Percentiles rank a stretch among this genome's conserved stretches.
phyloP scores from a whole-genome alignment of 1,284 basidiomycete species.

The Sanguinoderma infundibulare region DNA sequence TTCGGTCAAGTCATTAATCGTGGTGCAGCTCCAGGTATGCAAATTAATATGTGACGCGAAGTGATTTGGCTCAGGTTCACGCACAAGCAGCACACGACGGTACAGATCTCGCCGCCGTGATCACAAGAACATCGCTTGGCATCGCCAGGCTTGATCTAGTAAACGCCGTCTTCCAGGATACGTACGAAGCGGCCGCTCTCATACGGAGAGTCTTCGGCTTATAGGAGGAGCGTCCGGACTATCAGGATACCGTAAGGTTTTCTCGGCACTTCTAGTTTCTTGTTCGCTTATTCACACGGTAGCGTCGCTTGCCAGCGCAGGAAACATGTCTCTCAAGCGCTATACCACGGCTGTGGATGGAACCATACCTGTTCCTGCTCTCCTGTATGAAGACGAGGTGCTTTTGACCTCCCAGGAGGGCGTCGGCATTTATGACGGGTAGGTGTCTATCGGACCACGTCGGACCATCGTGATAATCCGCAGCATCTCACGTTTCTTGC shows the following conservation, averaged over 20 bases:
- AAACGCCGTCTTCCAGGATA: not conserved
- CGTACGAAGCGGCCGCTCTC: not conserved
- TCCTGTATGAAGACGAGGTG: conserved; percentile 82
- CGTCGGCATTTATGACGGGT: conserved; percentile 93
- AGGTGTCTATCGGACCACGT: conserved; percentile 34
- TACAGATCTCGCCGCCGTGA: not conserved
- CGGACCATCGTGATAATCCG: not conserved
- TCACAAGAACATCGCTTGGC: not conserved
- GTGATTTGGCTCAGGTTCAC: too few species aligned
- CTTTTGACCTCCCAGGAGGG: conserved; percentile 73
- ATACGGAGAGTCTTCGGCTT: not conserved
- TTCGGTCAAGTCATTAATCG: too few species aligned
- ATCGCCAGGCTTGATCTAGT: not conserved
- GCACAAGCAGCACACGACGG: not conserved
- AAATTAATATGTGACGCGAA: too few species aligned
- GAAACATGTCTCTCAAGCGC: conserved; percentile 43
- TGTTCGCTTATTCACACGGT: not conserved
- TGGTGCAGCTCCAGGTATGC: too few species aligned
- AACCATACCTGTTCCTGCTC: conserved; percentile 71
- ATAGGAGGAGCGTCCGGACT: not conserved
- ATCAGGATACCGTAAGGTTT: not conserved
- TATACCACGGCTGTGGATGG: conserved; percentile 66
- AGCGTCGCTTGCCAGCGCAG: not conserved
- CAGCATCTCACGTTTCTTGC: conserved; percentile 12
- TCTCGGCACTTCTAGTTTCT: not conserved